Evolutionary conservation across 2,329 filamentous ascomycete genomes (phyloP).

Genomic region (Dactylonectria macrodidyma): DNA sequence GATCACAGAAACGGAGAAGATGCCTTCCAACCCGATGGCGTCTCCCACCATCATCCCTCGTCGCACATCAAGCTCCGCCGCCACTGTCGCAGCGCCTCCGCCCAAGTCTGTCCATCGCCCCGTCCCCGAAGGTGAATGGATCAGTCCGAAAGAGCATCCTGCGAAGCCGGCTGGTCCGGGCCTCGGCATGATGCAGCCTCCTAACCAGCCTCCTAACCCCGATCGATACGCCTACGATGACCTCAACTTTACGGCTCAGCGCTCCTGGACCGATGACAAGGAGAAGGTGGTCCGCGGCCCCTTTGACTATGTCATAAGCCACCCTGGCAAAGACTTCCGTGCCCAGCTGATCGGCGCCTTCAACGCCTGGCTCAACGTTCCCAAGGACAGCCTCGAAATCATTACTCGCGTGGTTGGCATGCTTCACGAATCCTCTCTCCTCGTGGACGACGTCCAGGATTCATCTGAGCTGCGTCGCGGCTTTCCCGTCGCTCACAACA

Average conservation of each 20-base stretch:
- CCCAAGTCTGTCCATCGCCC: slow-evolving; percentile 59
- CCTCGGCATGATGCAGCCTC: slow-evolving; percentile 51
- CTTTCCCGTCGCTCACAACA: slow-evolving; percentile 85
- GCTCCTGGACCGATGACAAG: slow-evolving; percentile 80
- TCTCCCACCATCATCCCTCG: slow-evolving; percentile 78
- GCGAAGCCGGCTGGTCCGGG: slow-evolving; percentile 32
- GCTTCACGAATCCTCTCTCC: slow-evolving; percentile 87
- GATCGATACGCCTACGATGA: slow-evolving; percentile 69
- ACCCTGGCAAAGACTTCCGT: slow-evolving; percentile 89
- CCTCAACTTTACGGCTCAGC: slow-evolving; percentile 65
- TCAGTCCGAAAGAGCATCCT: slow-evolving; percentile 57
- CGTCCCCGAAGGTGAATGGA: slow-evolving; percentile 75
- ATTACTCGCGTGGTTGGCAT: slow-evolving; percentile 87
- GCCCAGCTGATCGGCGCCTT: slow-evolving; percentile 85
- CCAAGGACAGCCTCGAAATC: slow-evolving; percentile 76
- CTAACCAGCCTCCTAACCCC: slow-evolving; percentile 62
- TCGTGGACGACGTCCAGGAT: slow-evolving; percentile 93
- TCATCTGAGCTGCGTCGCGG: slow-evolving; percentile 82
- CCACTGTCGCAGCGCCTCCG: slow-evolving; percentile 49
- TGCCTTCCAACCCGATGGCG: slow-evolving; percentile 50
- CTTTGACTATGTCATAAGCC: slow-evolving; percentile 83
- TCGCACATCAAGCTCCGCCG: slow-evolving; percentile 72
- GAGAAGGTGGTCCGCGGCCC: slow-evolving; percentile 84
- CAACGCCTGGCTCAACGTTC: slow-evolving; percentile 85
- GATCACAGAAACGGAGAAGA: slow-evolving; percentile 44